These are phyloP conservation scores for Scheffersomyces parashehatae DNA, from an alignment of 1,139 yeast genomes.

Conservation along the genomic window DNA sequence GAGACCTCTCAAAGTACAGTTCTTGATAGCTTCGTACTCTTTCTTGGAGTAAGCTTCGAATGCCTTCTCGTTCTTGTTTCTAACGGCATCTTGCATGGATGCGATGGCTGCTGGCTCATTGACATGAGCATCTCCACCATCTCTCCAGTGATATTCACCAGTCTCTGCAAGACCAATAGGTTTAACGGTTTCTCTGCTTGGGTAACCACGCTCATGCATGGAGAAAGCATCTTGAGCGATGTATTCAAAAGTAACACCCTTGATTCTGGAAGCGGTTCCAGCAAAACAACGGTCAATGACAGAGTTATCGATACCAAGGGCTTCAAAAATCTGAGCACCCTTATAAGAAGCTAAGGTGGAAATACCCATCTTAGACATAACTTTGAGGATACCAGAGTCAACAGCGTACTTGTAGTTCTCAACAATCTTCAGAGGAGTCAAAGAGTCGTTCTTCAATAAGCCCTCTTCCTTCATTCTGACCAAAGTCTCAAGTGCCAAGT, in stretches of 20 bases:
- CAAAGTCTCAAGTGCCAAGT: slow-evolving; percentile 87
- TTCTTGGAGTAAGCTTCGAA: slow-evolving; percentile 87
- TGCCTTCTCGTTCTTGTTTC: slow-evolving; percentile 92
- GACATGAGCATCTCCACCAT: slow-evolving; percentile 94
- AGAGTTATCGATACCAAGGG: slow-evolving; percentile 91
- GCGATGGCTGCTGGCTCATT: slow-evolving; percentile 96
- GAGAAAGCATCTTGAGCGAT: slow-evolving; percentile 96
- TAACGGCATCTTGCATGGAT: slow-evolving; percentile 92
- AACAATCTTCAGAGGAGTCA: slow-evolving; percentile 61
- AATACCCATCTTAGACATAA: slow-evolving; percentile 99
- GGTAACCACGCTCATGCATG: slow-evolving; percentile 89
- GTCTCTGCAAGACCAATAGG: slow-evolving; percentile 85
- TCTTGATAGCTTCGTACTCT: slow-evolving; percentile 88
- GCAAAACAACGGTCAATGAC: slow-evolving; percentile 95
- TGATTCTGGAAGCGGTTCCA: slow-evolving; percentile 96
- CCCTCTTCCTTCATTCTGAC: slow-evolving; percentile 83
- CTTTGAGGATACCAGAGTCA: slow-evolving; percentile 91
- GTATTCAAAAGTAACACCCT: slow-evolving; percentile 92
- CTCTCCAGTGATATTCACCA: slow-evolving; percentile 99
- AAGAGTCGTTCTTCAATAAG: slow-evolving; percentile 57
- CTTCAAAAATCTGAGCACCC: slow-evolving; percentile 98
- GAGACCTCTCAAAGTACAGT: slow-evolving; percentile 92
- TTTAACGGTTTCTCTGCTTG: slow-evolving; percentile 68
- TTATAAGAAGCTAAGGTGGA: slow-evolving; percentile 95
- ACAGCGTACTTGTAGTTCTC: slow-evolving; percentile 79